Percentiles rank a stretch among this genome's conserved stretches.
These are phyloP conservation scores for Corinectria fuckeliana DNA, from an alignment of 2,329 filamentous ascomycete species.

Conservation along the genomic window DNA sequence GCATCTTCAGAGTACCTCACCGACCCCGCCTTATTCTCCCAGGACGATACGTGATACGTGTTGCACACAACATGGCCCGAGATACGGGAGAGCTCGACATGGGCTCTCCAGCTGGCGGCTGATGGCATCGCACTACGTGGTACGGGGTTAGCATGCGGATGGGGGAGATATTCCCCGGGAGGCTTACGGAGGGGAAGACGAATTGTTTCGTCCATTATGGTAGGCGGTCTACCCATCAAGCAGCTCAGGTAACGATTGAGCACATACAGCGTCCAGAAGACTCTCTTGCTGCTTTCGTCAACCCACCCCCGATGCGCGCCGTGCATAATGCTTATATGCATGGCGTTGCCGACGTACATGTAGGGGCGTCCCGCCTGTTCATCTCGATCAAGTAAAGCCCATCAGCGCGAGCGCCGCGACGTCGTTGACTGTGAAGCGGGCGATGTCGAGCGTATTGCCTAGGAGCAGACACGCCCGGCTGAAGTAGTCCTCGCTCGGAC, in stretches of 20 bases:
- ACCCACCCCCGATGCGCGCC: constrained; percentile 54
- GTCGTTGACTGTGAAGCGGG: constrained; percentile 49
- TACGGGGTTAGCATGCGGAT: background rate
- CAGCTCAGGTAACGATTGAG: constrained; percentile 57
- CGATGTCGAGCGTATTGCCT: constrained; percentile 55
- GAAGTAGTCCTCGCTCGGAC: constrained; percentile 53
- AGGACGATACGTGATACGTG: constrained; percentile 50
- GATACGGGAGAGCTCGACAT: constrained; percentile 55
- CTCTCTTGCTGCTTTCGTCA: constrained; percentile 52
- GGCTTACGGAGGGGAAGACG: constrained; percentile 52
- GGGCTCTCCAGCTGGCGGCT: constrained; percentile 51
- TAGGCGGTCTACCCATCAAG: constrained; percentile 56
- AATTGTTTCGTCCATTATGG: constrained; percentile 55
- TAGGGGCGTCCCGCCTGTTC: constrained; percentile 56
- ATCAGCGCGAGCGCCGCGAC: constrained; percentile 54
- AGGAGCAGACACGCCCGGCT: constrained; percentile 51
- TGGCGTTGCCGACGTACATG: constrained; percentile 54
- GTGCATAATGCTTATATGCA: constrained; percentile 55
- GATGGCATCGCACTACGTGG: constrained; percentile 49
- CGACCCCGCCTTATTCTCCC: constrained; percentile 33
- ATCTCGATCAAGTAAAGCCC: constrained; percentile 58
- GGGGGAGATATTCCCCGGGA: background rate
- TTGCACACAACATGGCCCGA: constrained; percentile 57
- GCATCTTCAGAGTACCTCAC: constrained; percentile 47
- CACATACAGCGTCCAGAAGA: constrained; percentile 61